Percentiles rank a stretch among this genome's conserved stretches.
These are phyloP conservation scores for Cucurbita moschata DNA, from an alignment of 306 rosid species.

Conservation along the genomic window DNA sequence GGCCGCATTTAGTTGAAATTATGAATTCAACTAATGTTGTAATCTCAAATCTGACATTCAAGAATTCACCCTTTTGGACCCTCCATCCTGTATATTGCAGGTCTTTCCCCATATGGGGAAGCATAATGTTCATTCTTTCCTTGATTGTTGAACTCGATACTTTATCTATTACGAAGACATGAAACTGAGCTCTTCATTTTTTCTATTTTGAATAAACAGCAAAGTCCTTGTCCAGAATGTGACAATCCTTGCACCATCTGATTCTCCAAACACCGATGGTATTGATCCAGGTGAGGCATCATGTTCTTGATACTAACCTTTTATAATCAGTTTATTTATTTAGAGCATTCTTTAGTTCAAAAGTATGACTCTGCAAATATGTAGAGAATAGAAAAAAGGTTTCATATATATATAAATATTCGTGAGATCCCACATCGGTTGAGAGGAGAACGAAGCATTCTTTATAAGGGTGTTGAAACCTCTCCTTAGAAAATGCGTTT, in stretches of 20 bases:
- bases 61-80: constrained; percentile 54
- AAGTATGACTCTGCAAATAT: background rate
- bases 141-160: background rate
- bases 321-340: background rate
- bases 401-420: background rate
- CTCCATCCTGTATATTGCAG: constrained; percentile 70
- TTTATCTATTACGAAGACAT: background rate
- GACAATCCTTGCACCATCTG: constrained; percentile 29
- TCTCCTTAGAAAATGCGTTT: too few relatives aligned
- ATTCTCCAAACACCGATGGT: constrained; percentile 49
- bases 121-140: background rate
- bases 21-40: constrained; percentile 23
- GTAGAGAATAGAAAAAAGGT: background rate
- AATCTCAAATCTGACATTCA: constrained; percentile 47
- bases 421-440: too few relatives aligned
- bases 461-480: too few relatives aligned
- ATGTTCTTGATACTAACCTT: background rate
- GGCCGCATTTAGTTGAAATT: constrained; percentile 56
- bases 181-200: constrained; percentile 2
- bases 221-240: constrained; percentile 33
- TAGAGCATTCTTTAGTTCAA: background rate
- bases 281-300: constrained; percentile 49
- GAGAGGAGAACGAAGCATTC: too few relatives aligned
- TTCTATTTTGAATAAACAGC: constrained; percentile 16
- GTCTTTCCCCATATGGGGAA: constrained; percentile 9